Evolutionary conservation across 495 filamentous ascomycete genomes (phyloP).

Genomic region (Podospora comata): DNA sequence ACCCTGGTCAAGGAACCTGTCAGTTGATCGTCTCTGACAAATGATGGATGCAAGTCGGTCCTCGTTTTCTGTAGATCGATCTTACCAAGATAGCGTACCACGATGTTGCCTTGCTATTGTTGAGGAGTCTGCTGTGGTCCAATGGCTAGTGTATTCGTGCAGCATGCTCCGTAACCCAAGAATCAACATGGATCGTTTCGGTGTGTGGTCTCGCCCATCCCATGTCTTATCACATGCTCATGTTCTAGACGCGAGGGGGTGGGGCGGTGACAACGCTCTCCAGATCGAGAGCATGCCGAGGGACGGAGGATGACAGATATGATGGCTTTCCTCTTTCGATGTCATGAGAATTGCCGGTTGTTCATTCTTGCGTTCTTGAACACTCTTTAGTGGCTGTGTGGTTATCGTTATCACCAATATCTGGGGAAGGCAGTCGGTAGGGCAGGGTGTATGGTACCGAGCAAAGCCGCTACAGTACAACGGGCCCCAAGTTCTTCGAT

Average conservation of each 20-base stretch:
- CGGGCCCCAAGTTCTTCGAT: neutral
- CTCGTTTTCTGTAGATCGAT: conserved; percentile 14
- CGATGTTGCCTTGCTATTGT: too few relatives aligned
- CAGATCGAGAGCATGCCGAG: conserved; percentile 14
- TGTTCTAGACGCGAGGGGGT: neutral
- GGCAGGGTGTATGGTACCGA: neutral
- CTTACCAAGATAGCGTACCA: conserved; percentile 7
- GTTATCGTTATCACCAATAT: neutral
- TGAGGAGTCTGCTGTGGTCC: neutral
- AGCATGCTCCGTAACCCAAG: neutral
- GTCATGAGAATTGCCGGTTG: neutral
- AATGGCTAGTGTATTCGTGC: neutral
- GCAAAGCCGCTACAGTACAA: conserved; percentile 9
- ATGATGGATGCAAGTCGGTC: conserved; percentile 7
- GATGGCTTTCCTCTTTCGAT: conserved; percentile 2
- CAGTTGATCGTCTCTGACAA: neutral
- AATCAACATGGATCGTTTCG: neutral
- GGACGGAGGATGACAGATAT: neutral
- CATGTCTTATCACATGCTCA: conserved; percentile 21
- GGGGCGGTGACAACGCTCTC: neutral
- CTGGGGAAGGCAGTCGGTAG: neutral
- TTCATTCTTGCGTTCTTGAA: neutral
- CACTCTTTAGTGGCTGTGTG: neutral
- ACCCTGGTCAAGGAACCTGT: neutral
- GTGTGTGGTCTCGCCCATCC: conserved; percentile 5